Base-by-base conservation (phyloP, 1,284 basidiomycete species). In the Ceratobasidium sp. region DNA sequence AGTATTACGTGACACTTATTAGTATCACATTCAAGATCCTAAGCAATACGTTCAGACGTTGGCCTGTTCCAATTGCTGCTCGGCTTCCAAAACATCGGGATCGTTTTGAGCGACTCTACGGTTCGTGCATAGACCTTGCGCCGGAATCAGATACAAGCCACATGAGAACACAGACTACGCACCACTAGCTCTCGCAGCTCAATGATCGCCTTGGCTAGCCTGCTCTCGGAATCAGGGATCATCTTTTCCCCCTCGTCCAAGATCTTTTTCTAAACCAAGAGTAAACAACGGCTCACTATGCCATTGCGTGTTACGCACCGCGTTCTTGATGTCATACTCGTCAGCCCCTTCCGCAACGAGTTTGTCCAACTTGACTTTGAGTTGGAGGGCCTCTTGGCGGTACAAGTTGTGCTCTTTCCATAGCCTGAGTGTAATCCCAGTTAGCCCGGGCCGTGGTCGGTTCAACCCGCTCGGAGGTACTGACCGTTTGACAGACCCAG, bases 191-290 rank as follows among this genome's bases (percentile, higher is more conserved):
- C 85, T 72, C 84, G 80, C 70, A 95, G 81, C 69, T 89, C 89
- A 72, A 82, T 85, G 35, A 83, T 81, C 32, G 85, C 87, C 74
- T 83, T 85, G 69, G 83, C 85, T 32, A 93, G 79, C 62, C 88
- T 84, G 69, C 78, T 82, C 70, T 82, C 79, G 10, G 89, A 85
- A 75, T 93, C 88, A 31, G 81, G 81, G 71, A 94, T 84, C 91
- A 94, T 92, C 83, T 87, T 92, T 74, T 87, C 81, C 35, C 90
- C 88, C 80, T 95, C 93, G 72, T 90, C 88, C 70, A 89, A 77
- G 78, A 94, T 83, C 76, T 85, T 86, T 74, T 81, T 86, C 92
- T 94, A 76, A 43, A 20, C 12, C 68, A 31, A 57, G 47, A 13
- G 35, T 32, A 31, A n/a, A 12, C n/a, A 13, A 57, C 35, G 20